A percentile compares a stretch with the other conserved stretches of the same genome.
These are phyloP conservation scores for Lizanozyma gosingica DNA, from an alignment of 1,139 yeast genomes.

Conservation along the genomic window DNA sequence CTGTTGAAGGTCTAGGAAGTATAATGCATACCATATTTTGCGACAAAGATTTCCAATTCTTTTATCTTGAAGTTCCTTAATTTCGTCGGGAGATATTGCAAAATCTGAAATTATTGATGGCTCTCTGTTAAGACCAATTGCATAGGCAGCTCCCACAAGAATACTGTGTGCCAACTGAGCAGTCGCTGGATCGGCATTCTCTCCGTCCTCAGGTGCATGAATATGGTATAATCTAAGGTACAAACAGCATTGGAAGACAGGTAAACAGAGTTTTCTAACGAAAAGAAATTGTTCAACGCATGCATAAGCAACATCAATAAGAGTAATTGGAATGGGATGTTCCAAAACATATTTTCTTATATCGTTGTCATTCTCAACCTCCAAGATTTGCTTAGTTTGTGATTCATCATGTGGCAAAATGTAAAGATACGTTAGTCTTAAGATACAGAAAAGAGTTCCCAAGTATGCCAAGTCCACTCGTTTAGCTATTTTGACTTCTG, in stretches of 20 bases:
- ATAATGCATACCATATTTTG: conserved; percentile 44
- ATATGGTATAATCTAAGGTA: conserved; percentile 36
- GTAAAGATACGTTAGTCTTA: conserved; percentile 22
- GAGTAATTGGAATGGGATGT: conserved; percentile 19
- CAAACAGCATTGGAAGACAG: conserved; percentile 25
- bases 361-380: background rate
- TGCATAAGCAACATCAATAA: conserved; percentile 20
- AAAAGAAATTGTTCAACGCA: conserved; percentile 22
- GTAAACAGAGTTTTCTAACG: conserved; percentile 15
- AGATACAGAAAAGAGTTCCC: conserved; percentile 21
- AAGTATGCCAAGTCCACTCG: conserved; percentile 25
- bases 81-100: conserved; percentile 4
- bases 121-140: conserved; percentile 47
- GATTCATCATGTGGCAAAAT: background rate
- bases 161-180: conserved; percentile 35
- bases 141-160: conserved; percentile 38
- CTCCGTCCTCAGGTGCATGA: conserved; percentile 44
- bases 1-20: background rate
- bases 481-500: conserved; percentile 16
- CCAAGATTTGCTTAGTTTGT: background rate
- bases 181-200: conserved; percentile 37
- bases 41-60: conserved; percentile 32
- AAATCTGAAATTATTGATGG: conserved; percentile 26
- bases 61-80: conserved; percentile 9
- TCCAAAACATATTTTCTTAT: conserved; percentile 15